Evolutionary conservation across 352 stramenopile species (phyloP).

Genomic region (Blastocystis sp.): DNA sequence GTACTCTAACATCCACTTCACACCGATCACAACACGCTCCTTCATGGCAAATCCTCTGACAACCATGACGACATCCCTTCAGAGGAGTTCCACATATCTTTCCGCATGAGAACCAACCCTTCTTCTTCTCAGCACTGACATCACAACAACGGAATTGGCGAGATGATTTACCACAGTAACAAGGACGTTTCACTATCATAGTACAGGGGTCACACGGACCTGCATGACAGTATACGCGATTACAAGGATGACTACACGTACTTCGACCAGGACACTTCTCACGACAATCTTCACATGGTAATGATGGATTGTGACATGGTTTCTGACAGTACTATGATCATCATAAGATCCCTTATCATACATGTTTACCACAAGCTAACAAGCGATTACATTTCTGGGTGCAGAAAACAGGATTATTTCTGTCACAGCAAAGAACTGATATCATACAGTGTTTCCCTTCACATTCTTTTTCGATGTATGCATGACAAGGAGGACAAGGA

Average conservation of each 20-base stretch:
- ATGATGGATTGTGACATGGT: not conserved
- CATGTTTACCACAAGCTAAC: conserved; percentile 33
- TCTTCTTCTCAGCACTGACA: not conserved
- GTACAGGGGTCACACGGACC: conserved; percentile 27
- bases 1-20: not conserved
- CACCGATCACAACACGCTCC: not conserved
- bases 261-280: not conserved
- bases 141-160: not conserved
- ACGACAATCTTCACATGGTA: conserved; percentile 33
- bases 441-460: conserved; percentile 5
- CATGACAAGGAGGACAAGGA: conserved; percentile 25
- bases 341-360: not conserved
- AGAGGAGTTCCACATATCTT: conserved; percentile 41
- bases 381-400: not conserved
- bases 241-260: conserved; percentile 20
- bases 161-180: conserved; percentile 54
- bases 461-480: conserved; percentile 13
- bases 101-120: conserved; percentile 17
- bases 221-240: conserved; percentile 32
- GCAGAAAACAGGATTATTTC: not conserved
- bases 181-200: conserved; percentile 26
- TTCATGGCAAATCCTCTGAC: conserved; percentile 5
- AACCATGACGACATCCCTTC: not conserved
- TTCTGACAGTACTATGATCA: conserved; percentile 4
- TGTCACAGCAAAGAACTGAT: not conserved